A percentile compares a stretch with the other conserved stretches of the same genome.
These are phyloP conservation scores for Penicillium waksmanii DNA, from an alignment of 495 filamentous ascomycete species.

Conservation along the genomic window DNA sequence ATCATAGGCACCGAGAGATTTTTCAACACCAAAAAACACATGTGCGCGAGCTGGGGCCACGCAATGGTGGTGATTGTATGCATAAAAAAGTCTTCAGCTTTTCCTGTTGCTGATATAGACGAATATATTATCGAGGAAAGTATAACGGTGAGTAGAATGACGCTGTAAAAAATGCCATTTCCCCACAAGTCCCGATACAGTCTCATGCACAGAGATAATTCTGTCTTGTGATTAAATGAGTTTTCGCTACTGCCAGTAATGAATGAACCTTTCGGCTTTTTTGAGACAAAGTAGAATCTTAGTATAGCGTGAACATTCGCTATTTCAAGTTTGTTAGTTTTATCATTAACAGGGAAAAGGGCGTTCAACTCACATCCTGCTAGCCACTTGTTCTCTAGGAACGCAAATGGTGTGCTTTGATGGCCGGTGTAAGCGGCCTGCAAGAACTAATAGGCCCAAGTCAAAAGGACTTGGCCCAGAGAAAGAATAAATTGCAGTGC, in stretches of 20 bases:
- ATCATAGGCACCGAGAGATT: constrained; percentile 34
- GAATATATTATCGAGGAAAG: constrained; percentile 18
- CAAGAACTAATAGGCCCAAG: constrained; percentile 33
- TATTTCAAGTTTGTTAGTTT: constrained; percentile 7
- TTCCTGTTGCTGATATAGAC: not conserved
- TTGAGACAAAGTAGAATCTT: constrained; percentile 34
- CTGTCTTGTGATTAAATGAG: constrained; percentile 26
- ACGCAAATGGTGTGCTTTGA: constrained; percentile 29
- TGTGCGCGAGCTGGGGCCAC: constrained; percentile 37
- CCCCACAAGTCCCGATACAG: constrained; percentile 25
- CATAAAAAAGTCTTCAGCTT: not conserved
- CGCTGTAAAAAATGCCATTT: constrained; percentile 30
- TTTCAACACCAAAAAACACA: constrained; percentile 26
- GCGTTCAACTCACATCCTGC: constrained; percentile 27
- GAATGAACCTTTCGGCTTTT: constrained; percentile 41
- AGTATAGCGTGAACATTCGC: constrained; percentile 34
- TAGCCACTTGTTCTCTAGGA: constrained; percentile 43
- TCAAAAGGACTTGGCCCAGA: constrained; percentile 17
- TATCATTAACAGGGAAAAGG: not conserved
- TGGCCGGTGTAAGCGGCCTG: constrained; percentile 27
- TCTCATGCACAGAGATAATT: constrained; percentile 14
- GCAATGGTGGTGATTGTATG: constrained; percentile 26
- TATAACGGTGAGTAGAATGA: constrained; percentile 22
- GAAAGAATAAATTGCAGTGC: constrained; percentile 26
- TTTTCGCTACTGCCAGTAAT: constrained; percentile 43